Base-by-base conservation (phyloP, 2,329 filamentous ascomycete species). In the Xylariaceae sp. region DNA sequence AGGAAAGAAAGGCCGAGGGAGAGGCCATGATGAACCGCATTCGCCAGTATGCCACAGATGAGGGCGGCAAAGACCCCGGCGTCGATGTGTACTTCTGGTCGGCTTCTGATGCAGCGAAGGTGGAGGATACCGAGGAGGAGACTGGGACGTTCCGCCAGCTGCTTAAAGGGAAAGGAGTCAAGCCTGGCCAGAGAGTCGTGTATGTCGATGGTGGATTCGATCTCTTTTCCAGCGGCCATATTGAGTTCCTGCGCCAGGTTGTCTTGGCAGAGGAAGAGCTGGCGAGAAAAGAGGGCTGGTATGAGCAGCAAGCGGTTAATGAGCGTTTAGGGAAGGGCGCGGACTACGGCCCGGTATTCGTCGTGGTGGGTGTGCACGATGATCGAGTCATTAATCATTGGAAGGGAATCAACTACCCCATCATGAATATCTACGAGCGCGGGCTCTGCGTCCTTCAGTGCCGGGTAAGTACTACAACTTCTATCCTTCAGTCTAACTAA, bases 351-450 rank as follows among this genome's bases (percentile, higher is more conserved):
- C 92, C 92, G 0, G 89, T 87, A 6, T 98, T 91, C 72, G 83
- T 99, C n/a, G 86, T 98, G 39, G 93, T 92, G 2, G 95, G 95
- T 45, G 88, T 99, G 21, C 95, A 99, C 75, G 91, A 96, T 69
- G 95, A 99, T 73, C 87, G 89, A 63, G 92, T 96, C 58, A 96
- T 99, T 74, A 99, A 99, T 76, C 81, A 89, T 68, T 96, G 92
- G 90, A 98, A 98, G 77, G 94, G 95, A 31, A 83, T 97, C 68
- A 99, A 99, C 78, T 99, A 97, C 72, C 95, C 95, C 23, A 98
- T 99, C 77, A 99, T 99, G 95, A 99, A 98, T 79, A 93, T 96
- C 55, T 96, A 94, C 69, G 95, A 99, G 79, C 89, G 95, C 37
- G 93, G 93, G 1, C 86, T 99, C 19, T 99, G 95, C 73, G 94